These are phyloP conservation scores for Elaeagnus macrophylla DNA, from an alignment of 306 rosid species.

Conservation along the genomic window DNA sequence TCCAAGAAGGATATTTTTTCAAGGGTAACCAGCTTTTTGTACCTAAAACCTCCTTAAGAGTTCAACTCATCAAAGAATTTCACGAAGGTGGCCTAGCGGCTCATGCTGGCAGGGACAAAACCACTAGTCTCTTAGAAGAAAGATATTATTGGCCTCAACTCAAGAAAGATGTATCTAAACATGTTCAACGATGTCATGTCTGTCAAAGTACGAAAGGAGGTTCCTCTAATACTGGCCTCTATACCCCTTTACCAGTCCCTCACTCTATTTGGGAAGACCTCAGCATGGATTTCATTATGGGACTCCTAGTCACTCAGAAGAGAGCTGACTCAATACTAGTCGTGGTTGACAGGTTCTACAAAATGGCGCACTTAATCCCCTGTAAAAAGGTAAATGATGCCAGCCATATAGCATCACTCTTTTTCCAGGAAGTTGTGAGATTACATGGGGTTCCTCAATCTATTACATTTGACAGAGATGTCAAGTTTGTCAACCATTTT, in stretches of 20 bases:
- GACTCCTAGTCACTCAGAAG: too few relatives aligned
- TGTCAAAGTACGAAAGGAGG: background rate
- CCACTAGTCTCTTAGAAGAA: background rate
- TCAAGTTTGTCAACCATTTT: too few relatives aligned
- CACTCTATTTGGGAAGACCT: background rate
- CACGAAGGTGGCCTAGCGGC: background rate
- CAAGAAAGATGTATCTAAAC: background rate
- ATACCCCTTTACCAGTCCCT: background rate
- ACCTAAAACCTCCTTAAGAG: background rate
- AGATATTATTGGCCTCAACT: background rate
- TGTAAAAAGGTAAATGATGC: too few relatives aligned
- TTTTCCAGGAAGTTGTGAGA: too few relatives aligned
- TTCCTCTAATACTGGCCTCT: background rate
- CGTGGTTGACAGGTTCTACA: too few relatives aligned
- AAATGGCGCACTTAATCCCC: too few relatives aligned
- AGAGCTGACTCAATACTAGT: too few relatives aligned
- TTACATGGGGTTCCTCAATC: too few relatives aligned
- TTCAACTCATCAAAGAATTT: background rate
- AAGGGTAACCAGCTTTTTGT: background rate
- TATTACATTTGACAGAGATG: too few relatives aligned
- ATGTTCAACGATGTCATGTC: background rate
- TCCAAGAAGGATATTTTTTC: background rate
- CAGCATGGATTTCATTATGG: too few relatives aligned
- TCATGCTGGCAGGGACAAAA: background rate
- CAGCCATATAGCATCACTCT: too few relatives aligned